These are phyloP conservation scores for Carex myosuroides DNA, from an alignment of 176 grass and related monocot genomes.

Conservation along the genomic window DNA sequence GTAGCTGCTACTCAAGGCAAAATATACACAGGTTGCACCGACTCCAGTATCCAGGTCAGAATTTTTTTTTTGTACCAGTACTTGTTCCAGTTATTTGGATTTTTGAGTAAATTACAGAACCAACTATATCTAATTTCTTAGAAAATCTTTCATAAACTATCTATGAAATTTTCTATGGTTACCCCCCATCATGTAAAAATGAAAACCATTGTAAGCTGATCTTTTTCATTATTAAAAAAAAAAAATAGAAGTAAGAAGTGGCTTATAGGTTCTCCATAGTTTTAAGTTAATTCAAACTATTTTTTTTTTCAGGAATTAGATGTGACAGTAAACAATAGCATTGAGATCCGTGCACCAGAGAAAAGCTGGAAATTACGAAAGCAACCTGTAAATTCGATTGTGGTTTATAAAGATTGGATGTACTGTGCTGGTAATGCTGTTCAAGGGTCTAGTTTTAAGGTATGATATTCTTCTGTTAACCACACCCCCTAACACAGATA, in stretches of 20 bases:
- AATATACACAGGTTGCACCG: slow-evolving; percentile 80
- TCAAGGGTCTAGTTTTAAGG: slow-evolving; percentile 84
- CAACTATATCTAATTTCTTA: neutral
- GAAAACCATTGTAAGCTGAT: neutral
- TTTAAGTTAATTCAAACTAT: neutral
- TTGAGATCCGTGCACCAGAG: slow-evolving; percentile 47
- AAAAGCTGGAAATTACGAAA: slow-evolving; percentile 68
- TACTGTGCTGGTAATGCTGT: slow-evolving; percentile 71
- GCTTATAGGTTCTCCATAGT: neutral
- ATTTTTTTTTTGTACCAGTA: slow-evolving; percentile 6
- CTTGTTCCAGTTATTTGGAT: neutral
- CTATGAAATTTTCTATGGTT: neutral
- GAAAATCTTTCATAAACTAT: neutral
- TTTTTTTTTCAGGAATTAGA: slow-evolving; percentile 74
- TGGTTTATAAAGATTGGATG: slow-evolving; percentile 84
- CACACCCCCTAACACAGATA: neutral
- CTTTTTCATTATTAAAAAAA: neutral
- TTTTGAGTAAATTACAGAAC: neutral
- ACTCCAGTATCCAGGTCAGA: slow-evolving; percentile 86
- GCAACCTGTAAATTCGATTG: slow-evolving; percentile 60
- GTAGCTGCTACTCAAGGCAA: slow-evolving; percentile 66
- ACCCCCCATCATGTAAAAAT: neutral
- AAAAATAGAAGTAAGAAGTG: neutral
- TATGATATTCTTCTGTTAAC: slow-evolving; percentile 18
- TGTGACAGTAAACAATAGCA: slow-evolving; percentile 39